Conservation (phyloP, 345 rosid genomes). For the Raphanus raphanistrum region DNA sequence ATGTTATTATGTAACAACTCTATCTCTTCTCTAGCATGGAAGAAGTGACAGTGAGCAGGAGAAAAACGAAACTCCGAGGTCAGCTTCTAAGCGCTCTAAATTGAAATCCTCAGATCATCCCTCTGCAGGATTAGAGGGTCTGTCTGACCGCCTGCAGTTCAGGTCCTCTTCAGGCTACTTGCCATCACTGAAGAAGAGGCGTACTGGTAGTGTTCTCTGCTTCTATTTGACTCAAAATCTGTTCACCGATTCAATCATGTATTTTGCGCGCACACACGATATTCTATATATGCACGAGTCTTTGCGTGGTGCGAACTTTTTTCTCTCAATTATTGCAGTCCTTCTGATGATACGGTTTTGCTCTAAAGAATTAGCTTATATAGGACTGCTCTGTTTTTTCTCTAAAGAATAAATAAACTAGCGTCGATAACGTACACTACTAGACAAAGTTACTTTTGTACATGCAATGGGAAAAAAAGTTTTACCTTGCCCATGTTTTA, state of each 20-base stretch:
- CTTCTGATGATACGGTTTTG: constrained; percentile 13
- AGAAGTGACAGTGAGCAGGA: constrained; percentile 79
- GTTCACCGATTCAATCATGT: constrained; percentile 21
- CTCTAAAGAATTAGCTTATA: constrained; percentile 13
- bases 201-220: constrained; percentile 52
- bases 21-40: constrained; percentile 46
- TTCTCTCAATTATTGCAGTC: constrained; percentile 5
- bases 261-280: constrained; percentile 6
- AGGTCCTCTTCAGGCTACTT: constrained; percentile 62
- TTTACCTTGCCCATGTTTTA: neutral
- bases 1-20: constrained; percentile 17
- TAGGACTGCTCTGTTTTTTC: neutral
- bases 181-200: constrained; percentile 65
- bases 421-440: neutral
- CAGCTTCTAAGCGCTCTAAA: constrained; percentile 57
- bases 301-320: constrained; percentile 1
- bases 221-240: constrained; percentile 33
- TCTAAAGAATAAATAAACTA: neutral
- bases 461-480: neutral
- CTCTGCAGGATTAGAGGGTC: constrained; percentile 50
- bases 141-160: constrained; percentile 64
- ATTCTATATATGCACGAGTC: constrained; percentile 24
- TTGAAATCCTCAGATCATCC: constrained; percentile 45
- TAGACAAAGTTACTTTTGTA: neutral
- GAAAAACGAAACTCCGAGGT: constrained; percentile 48